A percentile compares a stretch with the other conserved stretches of the same genome.
These are phyloP conservation scores for Teunomyces pallodes DNA, from an alignment of 805 yeast genomes.

Conservation along the genomic window DNA sequence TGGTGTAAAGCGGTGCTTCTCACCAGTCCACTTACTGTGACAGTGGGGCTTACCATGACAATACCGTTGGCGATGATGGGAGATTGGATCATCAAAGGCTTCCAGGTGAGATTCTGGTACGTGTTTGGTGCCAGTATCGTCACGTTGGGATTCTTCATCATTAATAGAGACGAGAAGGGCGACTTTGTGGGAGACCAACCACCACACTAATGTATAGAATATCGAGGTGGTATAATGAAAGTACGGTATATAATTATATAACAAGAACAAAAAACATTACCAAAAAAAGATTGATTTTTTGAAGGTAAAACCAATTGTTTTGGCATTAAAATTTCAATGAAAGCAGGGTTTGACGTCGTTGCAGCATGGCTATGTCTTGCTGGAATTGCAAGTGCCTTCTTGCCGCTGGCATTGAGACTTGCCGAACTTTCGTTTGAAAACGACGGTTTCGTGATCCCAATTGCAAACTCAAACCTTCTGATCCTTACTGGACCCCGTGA, in stretches of 20 bases:
- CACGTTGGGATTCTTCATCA: constrained; percentile 75
- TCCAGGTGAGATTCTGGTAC: constrained; percentile 60
- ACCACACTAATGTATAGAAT: neutral
- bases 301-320: too few relatives aligned
- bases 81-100: constrained; percentile 71
- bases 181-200: constrained; percentile 38
- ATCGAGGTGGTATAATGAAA: neutral
- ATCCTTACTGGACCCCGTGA: constrained; percentile 49
- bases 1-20: constrained; percentile 95
- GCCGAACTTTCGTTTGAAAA: neutral
- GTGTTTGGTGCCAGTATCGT: constrained; percentile 79
- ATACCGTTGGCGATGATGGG: constrained; percentile 95
- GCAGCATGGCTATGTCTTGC: neutral
- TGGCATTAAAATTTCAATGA: too few relatives aligned
- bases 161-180: constrained; percentile 73
- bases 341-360: neutral
- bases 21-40: constrained; percentile 92
- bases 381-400: neutral
- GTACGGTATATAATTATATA: neutral
- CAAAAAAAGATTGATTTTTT: too few relatives aligned
- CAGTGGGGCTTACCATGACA: constrained; percentile 90
- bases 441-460: constrained; percentile 38
- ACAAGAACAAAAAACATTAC: neutral
- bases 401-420: neutral
- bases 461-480: constrained; percentile 40